These are phyloP conservation scores for Croton laevigatus DNA, from an alignment of 441 rosid species.

Conservation along the genomic window DNA sequence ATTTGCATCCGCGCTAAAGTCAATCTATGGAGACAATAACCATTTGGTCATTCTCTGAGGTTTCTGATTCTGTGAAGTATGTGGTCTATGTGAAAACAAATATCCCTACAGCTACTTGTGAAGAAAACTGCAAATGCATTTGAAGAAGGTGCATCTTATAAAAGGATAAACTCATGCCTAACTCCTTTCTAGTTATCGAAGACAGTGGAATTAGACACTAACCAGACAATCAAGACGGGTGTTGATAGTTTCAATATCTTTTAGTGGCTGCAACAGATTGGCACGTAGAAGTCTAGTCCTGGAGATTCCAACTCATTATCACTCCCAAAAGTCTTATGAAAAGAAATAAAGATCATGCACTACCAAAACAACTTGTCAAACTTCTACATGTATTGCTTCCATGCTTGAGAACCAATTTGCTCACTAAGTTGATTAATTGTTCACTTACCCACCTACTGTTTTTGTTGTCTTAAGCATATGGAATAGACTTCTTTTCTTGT, in stretches of 20 bases:
- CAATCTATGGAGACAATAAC: background rate
- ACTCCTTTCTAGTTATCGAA: conserved; percentile 24
- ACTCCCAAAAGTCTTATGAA: conserved; percentile 17
- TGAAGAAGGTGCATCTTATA: conserved; percentile 5
- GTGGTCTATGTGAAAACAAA: conserved; percentile 1
- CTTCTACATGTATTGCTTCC: conserved; percentile 5
- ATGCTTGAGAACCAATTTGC: conserved; percentile 10
- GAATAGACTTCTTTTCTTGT: conserved; percentile 92
- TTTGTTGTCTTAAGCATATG: conserved; percentile 97
- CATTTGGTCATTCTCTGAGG: background rate
- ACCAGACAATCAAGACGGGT: conserved; percentile 98
- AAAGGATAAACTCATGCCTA: conserved; percentile 10
- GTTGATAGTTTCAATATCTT: conserved; percentile 90
- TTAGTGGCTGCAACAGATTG: conserved; percentile 95
- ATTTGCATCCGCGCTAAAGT: conserved; percentile 5
- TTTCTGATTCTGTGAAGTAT: conserved; percentile 1
- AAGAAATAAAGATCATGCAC: background rate
- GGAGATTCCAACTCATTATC: conserved; percentile 34
- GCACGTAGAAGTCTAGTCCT: conserved; percentile 99
- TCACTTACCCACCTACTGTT: conserved; percentile 84
- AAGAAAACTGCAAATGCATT: conserved; percentile 11
- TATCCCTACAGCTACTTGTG: background rate
- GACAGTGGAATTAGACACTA: conserved; percentile 38
- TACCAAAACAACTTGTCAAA: background rate
- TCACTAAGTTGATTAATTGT: conserved; percentile 24